A percentile compares a stretch with the other conserved stretches of the same genome.
Evolutionary conservation across 441 rosid genomes (phyloP).

Genomic region (Flueggea neowawraea): DNA sequence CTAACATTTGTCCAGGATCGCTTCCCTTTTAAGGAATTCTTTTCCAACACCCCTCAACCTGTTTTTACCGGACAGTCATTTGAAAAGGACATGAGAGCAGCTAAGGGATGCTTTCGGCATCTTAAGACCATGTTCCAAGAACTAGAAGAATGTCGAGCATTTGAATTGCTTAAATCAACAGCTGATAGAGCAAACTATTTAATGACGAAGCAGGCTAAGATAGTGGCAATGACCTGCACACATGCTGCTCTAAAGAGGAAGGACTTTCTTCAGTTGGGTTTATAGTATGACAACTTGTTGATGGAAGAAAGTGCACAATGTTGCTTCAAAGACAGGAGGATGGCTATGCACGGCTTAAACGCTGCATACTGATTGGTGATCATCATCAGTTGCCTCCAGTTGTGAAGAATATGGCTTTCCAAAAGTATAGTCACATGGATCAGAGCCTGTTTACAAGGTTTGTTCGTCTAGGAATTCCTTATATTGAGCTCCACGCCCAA

Average conservation of each 20-base stretch:
- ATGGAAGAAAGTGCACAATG: conserved; percentile 99
- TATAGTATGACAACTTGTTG: conserved; percentile 95
- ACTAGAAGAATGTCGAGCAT: conserved; percentile 99
- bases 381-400: conserved; percentile 99
- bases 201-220: conserved; percentile 99
- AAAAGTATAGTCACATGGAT: conserved; percentile 99
- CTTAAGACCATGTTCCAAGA: conserved; percentile 94
- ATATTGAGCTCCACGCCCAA: conserved; percentile 98
- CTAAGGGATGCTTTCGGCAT: conserved; percentile 94
- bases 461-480: conserved; percentile 97
- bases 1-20: conserved; percentile 75
- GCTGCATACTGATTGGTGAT: conserved; percentile 97
- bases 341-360: conserved; percentile 96
- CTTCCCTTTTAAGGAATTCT: conserved; percentile 93
- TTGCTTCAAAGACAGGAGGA: conserved; percentile 99
- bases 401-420: conserved; percentile 99
- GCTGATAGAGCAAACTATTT: conserved; percentile 99
- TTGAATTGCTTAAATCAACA: conserved; percentile 98
- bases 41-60: conserved; percentile 76
- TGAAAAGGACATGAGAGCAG: conserved; percentile 94
- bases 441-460: conserved; percentile 99
- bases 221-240: conserved; percentile 99
- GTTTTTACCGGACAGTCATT: conserved; percentile 84
- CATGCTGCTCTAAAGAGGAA: conserved; percentile 99
- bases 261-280: conserved; percentile 97